Percentiles rank a stretch among this genome's conserved stretches.
phyloP scores from a whole-genome alignment of 768 basidiomycete species.

The Suillus subalutaceus region DNA sequence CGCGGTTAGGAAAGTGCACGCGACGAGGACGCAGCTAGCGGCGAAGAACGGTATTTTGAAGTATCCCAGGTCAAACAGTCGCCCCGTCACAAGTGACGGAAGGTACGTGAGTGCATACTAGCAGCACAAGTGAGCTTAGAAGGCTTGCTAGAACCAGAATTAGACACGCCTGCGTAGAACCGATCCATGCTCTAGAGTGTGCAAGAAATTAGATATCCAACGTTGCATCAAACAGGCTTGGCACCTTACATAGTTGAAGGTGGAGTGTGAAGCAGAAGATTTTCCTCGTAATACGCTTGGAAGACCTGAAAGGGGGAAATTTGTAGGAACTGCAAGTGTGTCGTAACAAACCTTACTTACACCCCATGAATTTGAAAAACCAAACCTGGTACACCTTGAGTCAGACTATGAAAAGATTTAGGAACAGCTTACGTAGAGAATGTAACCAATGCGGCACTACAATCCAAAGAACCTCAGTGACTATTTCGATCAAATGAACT shows the following conservation, averaged over 20 bases:
- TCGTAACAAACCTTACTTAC: slow-evolving; percentile 40
- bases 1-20: slow-evolving; percentile 63
- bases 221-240: background rate
- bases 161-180: slow-evolving; percentile 63
- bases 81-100: slow-evolving; percentile 63
- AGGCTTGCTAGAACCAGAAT: slow-evolving; percentile 2
- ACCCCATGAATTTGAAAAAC: slow-evolving; percentile 77
- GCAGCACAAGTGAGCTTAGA: background rate
- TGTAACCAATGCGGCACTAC: slow-evolving; percentile 39
- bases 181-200: slow-evolving; percentile 72
- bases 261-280: slow-evolving; percentile 47
- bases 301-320: slow-evolving; percentile 50
- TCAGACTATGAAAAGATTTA: background rate
- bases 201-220: background rate
- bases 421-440: background rate
- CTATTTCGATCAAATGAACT: slow-evolving; percentile 1
- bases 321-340: slow-evolving; percentile 1
- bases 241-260: slow-evolving; percentile 63
- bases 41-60: slow-evolving; percentile 52
- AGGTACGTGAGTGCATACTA: slow-evolving; percentile 67
- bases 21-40: slow-evolving; percentile 53
- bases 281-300: slow-evolving; percentile 70
- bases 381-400: slow-evolving; percentile 46
- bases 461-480: slow-evolving; percentile 30
- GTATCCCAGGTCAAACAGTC: slow-evolving; percentile 75